phyloP scores from a whole-genome alignment of 2,329 filamentous ascomycete genomes.

The Scorias spongiosa region DNA sequence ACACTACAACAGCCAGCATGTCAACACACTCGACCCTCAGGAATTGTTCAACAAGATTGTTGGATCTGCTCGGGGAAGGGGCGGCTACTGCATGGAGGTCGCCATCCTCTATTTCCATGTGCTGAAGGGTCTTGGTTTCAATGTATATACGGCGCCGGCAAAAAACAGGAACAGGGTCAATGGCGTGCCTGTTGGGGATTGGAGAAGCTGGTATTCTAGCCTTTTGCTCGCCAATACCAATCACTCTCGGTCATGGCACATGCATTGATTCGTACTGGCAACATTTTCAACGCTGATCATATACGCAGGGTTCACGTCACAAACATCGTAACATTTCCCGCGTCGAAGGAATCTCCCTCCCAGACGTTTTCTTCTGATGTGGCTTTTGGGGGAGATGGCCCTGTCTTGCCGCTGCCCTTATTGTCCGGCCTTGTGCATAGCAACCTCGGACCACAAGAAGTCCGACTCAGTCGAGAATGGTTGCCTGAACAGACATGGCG shows the following conservation, averaged over 20 bases:
- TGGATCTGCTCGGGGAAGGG: conserved; percentile 25
- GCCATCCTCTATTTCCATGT: conserved; percentile 37
- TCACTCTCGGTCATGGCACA: too few species aligned
- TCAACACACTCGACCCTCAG: conserved; percentile 34
- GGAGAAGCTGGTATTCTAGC: conserved; percentile 7
- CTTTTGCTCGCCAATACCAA: too few species aligned
- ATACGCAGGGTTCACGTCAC: conserved; percentile 25
- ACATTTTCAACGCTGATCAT: too few species aligned
- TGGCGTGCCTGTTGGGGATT: conserved; percentile 9
- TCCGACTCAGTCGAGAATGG: conserved; percentile 1
- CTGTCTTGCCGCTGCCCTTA: conserved; percentile 43
- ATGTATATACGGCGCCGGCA: conserved; percentile 24
- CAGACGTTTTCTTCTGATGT: conserved; percentile 36
- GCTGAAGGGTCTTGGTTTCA: conserved; percentile 36
- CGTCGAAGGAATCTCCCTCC: conserved; percentile 28
- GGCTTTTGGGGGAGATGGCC: conserved; percentile 48
- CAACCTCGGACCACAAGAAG: conserved; percentile 5
- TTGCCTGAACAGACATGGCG: conserved; percentile 1
- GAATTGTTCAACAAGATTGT: conserved; percentile 38
- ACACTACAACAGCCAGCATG: conserved; percentile 37
- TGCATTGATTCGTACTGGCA: too few species aligned
- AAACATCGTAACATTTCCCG: conserved; percentile 29
- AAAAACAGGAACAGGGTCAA: conserved; percentile 15
- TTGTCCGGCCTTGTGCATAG: conserved; percentile 21
- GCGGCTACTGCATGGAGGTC: conserved; percentile 48